These are phyloP conservation scores for Pleomassaria siparia DNA, from an alignment of 2,329 filamentous ascomycete species.

Conservation along the genomic window DNA sequence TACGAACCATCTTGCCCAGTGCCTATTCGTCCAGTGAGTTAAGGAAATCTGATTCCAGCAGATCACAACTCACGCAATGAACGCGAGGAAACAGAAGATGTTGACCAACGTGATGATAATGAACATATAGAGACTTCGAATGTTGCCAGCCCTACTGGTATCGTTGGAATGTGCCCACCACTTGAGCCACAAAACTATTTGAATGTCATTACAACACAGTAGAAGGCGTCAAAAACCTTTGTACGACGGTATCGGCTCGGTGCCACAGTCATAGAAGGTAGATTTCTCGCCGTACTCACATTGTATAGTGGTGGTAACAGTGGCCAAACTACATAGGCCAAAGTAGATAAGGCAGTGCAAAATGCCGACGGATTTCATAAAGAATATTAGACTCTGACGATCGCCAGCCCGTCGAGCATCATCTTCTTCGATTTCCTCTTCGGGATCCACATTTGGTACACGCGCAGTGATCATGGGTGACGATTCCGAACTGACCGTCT, in stretches of 20 bases:
- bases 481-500: not conserved
- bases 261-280: not conserved
- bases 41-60: not conserved
- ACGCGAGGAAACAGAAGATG: constrained; percentile 7
- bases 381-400: constrained; percentile 12
- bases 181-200: constrained; percentile 12
- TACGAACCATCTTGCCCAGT: constrained; percentile 13
- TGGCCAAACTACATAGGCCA: constrained; percentile 1
- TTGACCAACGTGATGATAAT: constrained; percentile 12
- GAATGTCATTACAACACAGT: not conserved
- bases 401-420: constrained; percentile 13
- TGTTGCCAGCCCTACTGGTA: constrained; percentile 6
- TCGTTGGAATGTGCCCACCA: constrained; percentile 16
- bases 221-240: too few species aligned
- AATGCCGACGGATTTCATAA: constrained; percentile 10
- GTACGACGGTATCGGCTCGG: too few species aligned
- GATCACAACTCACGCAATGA: constrained; percentile 1
- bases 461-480: not conserved
- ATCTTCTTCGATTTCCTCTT: constrained; percentile 2
- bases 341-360: constrained; percentile 12
- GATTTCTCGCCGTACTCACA: not conserved
- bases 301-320: constrained; percentile 12
- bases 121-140: constrained; percentile 13
- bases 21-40: not conserved
- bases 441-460: not conserved